Base-by-base conservation (phyloP, 2,329 filamentous ascomycete genomes). In the Trichoderma aggressivum region DNA sequence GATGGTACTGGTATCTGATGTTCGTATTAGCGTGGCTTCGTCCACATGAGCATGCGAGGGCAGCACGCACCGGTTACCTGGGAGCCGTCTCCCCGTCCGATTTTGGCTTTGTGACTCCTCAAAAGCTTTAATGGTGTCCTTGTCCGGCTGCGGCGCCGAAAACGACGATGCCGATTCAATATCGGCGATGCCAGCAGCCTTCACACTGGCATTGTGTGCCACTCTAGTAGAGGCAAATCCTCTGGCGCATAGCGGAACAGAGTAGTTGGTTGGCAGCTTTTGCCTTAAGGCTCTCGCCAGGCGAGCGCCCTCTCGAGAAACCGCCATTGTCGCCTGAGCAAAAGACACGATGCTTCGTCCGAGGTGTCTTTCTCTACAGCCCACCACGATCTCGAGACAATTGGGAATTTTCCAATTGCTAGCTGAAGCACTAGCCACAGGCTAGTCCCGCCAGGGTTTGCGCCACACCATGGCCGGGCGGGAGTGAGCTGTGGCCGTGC, bases 1-100 rank as follows among this genome's bases (percentile, higher is more conserved):
- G 91, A 74, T 94, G 94, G 82, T 92, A 98, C 82, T 97, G 93
- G 84, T 98, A 99, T 87, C 95, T 97, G 73, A 6, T 26, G 7
- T 50, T 69, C 28, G 30, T 12, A 36, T 69, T 50, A 69, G 56
- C 66, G 26, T 34, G 18, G 66, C 16, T 43, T 53, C 12, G n/a
- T 30, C 16, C 14, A 28, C 2, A 24, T 65, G 55, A 26, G 32
- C 11, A 34, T 39, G 16, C 30, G 61, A 65, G 62, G 58, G 30
- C 7, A 36, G 16, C 43, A 74, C 80, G 75, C 78, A 85, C 87
- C 85, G 80, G 77, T 84, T 83, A 73, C 86, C 82, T 26, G 84
- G 82, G 75, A 87, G 79, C 73, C 80, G 76, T 74, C 76, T 76
- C 66, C 81, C 78, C 74, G 82, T 80, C 65, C 81, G 75, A 3